Base-by-base conservation (phyloP, 148 eudicot genomes). In the Rhododendron vialii region DNA sequence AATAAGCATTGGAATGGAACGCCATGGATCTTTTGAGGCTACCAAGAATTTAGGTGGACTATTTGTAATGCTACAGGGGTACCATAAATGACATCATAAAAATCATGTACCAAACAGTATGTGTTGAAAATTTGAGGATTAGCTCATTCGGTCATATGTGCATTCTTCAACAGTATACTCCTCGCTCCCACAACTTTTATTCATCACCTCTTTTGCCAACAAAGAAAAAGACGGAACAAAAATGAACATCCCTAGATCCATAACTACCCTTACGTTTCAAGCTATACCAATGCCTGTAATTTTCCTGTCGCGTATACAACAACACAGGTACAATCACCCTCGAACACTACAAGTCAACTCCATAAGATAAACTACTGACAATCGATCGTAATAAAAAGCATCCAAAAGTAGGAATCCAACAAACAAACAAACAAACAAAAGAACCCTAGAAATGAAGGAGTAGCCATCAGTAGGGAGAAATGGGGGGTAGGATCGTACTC, bases 401-500 rank as follows among this genome's bases (percentile, higher is more conserved):
- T 78, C 33, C 26, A 78, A 50, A 80, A 50, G 12, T 26, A 50
- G 1, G 17, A 33, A 78, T 24, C 33, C 13, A n/a, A 26, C 1
- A 47, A 78, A 78, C 7, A 3, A 73, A 33, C 36, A 13, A n/a
- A 1, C 2, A 30, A 30, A n/a, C n/a, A 22, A 78, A 53, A 41
- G 45, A 53, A 28, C 35, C 38, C 7, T 33, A 45, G 20, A 13
- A 30, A 28, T 14, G 18, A 14, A 71, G 38, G 59, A 36, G 33
- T 5, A 26, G 13, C 18, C 38, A 41, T 79, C 59, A 79, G 59
- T 48, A 35, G 22, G 8, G 50, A 30, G n/a, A 43, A 45, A 36
- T 22, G 30, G 45, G 45, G 47, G 33, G 26, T 7, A 45, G 57
- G 69, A 86, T 86, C 76, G 18, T 78, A 87, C 86, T 87, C 51